phyloP scores from a whole-genome alignment of 2,329 filamentous ascomycete genomes.

The Microcera coccophila region DNA sequence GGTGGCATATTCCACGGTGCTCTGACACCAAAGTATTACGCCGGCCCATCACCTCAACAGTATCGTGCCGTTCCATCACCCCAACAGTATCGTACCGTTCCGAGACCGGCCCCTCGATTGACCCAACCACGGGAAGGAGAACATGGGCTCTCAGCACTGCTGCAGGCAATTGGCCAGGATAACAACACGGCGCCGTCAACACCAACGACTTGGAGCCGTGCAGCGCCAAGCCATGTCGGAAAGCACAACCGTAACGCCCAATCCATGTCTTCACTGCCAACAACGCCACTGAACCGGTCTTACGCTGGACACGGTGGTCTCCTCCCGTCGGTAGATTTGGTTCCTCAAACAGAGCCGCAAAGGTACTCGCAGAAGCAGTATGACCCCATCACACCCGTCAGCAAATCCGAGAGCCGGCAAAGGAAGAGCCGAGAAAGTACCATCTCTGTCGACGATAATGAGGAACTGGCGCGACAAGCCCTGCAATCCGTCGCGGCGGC shows the following conservation, averaged over 20 bases:
- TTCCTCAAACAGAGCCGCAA: conserved; percentile 57
- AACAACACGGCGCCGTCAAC: conserved; percentile 72
- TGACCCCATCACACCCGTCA: conserved; percentile 43
- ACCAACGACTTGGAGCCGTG: conserved; percentile 49
- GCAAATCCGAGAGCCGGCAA: conserved; percentile 43
- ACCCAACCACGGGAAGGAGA: conserved; percentile 47
- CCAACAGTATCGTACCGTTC: conserved; percentile 44
- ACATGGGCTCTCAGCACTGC: conserved; percentile 70
- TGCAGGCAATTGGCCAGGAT: conserved; percentile 74
- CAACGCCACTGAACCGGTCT: conserved; percentile 61
- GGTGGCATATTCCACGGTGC: conserved; percentile 63
- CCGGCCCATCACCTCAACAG: too few relatives aligned
- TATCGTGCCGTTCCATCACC: conserved; percentile 36
- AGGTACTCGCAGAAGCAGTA: conserved; percentile 40
- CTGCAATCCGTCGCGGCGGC: conserved; percentile 51
- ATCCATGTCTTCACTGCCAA: conserved; percentile 79
- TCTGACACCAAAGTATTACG: conserved; percentile 53
- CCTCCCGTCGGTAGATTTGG: conserved; percentile 59
- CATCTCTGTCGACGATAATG: conserved; percentile 66
- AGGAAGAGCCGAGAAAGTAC: conserved; percentile 79
- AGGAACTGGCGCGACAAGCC: conserved; percentile 53
- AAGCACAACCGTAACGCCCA: conserved; percentile 73
- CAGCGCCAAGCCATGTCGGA: conserved; percentile 46
- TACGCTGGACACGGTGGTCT: conserved; percentile 49
- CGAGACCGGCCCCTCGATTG: conserved; percentile 48